phyloP scores from a whole-genome alignment of 1,284 basidiomycete genomes.

The Chondrostereum purpureum region DNA sequence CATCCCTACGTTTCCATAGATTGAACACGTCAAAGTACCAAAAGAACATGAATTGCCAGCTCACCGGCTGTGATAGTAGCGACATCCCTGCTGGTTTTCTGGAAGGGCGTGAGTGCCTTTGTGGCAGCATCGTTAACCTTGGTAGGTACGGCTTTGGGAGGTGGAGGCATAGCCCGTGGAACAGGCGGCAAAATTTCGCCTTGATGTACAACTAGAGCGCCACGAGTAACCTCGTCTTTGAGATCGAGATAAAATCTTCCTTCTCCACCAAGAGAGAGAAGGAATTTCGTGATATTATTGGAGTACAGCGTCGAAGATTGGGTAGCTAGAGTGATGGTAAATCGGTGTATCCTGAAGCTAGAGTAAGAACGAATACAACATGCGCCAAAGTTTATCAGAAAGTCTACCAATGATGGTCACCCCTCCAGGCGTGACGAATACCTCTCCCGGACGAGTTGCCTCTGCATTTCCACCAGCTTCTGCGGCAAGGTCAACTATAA shows the following conservation, averaged over 20 bases:
- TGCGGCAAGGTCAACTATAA: slow-evolving; percentile 79
- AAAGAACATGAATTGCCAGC: no score
- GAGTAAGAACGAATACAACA: slow-evolving; percentile 2
- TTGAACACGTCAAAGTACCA: no score
- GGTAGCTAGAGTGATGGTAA: slow-evolving; percentile 79
- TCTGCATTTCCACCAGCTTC: slow-evolving; percentile 84
- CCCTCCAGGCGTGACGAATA: slow-evolving; percentile 54
- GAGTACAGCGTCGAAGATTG: slow-evolving; percentile 85
- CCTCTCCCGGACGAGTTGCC: slow-evolving; percentile 69
- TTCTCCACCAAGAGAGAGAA: slow-evolving; percentile 69
- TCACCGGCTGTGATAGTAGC: slow-evolving; percentile 46
- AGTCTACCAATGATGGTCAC: slow-evolving; percentile 70
- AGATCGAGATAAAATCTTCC: slow-evolving; percentile 62
- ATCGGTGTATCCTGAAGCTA: slow-evolving; percentile 63
- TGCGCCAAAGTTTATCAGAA: background rate
- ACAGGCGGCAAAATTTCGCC: slow-evolving; percentile 61
- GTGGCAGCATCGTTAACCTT: slow-evolving; percentile 47
- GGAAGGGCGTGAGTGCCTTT: slow-evolving; percentile 74
- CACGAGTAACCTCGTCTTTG: slow-evolving; percentile 77
- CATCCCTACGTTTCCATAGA: no score
- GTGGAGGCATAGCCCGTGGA: slow-evolving; percentile 57
- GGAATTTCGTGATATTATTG: slow-evolving; percentile 84
- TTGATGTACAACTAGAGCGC: slow-evolving; percentile 69
- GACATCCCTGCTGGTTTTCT: slow-evolving; percentile 70
- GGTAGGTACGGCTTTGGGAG: slow-evolving; percentile 30